phyloP scores from a whole-genome alignment of 192 early-diverging fungal genomes.

The Backusella morwellensis region DNA sequence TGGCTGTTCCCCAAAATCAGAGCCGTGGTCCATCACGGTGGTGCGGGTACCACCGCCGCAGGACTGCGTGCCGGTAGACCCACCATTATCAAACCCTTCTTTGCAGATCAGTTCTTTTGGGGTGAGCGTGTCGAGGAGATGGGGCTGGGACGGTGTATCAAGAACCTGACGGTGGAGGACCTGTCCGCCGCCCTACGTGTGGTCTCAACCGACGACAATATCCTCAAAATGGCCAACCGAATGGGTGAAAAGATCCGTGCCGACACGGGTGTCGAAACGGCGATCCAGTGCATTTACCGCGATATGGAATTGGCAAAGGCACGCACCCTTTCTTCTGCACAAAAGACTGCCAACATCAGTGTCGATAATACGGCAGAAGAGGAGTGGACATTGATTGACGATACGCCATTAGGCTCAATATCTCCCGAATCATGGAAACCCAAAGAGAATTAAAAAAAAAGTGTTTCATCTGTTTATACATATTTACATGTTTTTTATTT shows the following conservation, averaged over 20 bases:
- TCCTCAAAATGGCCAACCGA: constrained; percentile 43
- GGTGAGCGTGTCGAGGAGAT: constrained; percentile 62
- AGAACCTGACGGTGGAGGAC: constrained; percentile 52
- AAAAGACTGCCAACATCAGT: not conserved
- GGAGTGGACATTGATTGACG: constrained; percentile 32
- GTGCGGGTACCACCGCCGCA: constrained; percentile 73
- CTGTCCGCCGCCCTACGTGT: constrained; percentile 46
- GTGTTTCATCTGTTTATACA: not conserved
- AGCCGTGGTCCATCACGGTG: constrained; percentile 77
- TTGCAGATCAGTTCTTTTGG: constrained; percentile 74
- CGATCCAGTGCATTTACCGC: constrained; percentile 60
- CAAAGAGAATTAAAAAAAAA: not conserved
- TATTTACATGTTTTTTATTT: not conserved
- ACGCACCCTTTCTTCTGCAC: constrained; percentile 33
- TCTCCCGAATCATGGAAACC: constrained; percentile 13
- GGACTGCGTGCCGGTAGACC: constrained; percentile 72
- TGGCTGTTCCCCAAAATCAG: constrained; percentile 68
- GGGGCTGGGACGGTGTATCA: constrained; percentile 57
- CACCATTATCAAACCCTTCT: constrained; percentile 72
- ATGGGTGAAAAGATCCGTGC: constrained; percentile 54
- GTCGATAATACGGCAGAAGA: constrained; percentile 14
- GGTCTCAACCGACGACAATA: constrained; percentile 56
- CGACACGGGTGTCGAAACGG: constrained; percentile 60
- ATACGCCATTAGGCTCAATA: constrained; percentile 9
- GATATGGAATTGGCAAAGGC: constrained; percentile 54